Percentiles rank a stretch among this genome's conserved stretches.
Conservation (phyloP, 768 basidiomycete species). For the Kwoniella sp. region DNA sequence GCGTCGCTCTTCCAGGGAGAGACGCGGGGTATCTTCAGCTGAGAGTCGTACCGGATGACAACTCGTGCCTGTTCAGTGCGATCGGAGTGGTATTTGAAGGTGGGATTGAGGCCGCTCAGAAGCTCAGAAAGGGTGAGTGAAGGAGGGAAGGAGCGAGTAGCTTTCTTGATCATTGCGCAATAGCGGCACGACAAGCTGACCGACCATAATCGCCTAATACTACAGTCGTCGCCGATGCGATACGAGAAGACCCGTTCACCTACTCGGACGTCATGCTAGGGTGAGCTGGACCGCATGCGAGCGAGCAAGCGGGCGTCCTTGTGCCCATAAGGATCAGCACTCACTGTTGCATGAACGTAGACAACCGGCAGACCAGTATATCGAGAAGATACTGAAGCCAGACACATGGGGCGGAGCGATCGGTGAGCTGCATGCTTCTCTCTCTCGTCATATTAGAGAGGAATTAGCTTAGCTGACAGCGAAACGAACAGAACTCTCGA, state of each 20-base stretch:
- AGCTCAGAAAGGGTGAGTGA: slow-evolving; percentile 70
- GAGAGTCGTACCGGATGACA: slow-evolving; percentile 93
- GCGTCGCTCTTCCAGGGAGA: slow-evolving; percentile 34
- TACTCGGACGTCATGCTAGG: slow-evolving; percentile 87
- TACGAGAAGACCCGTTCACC: slow-evolving; percentile 68
- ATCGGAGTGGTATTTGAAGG: slow-evolving; percentile 84
- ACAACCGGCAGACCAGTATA: slow-evolving; percentile 70
- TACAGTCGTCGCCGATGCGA: slow-evolving; percentile 80
- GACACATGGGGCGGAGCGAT: slow-evolving; percentile 94
- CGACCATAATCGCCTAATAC: slow-evolving; percentile 1
- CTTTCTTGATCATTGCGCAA: neutral
- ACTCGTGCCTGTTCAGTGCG: slow-evolving; percentile 89
- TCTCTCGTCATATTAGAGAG: too few species aligned
- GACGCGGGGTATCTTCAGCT: slow-evolving; percentile 42
- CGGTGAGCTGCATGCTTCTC: slow-evolving; percentile 63
- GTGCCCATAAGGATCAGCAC: neutral
- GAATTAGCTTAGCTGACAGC: neutral
- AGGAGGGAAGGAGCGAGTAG: too few species aligned
- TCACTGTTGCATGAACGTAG: slow-evolving; percentile 56
- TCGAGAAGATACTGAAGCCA: slow-evolving; percentile 75
- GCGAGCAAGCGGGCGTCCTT: neutral
- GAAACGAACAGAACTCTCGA: slow-evolving; percentile 63
- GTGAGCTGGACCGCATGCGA: slow-evolving; percentile 58
- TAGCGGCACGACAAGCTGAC: neutral
- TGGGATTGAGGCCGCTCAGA: slow-evolving; percentile 68